Conservation (phyloP, 768 basidiomycete species). For the Coprinopsis strossmayeri region DNA sequence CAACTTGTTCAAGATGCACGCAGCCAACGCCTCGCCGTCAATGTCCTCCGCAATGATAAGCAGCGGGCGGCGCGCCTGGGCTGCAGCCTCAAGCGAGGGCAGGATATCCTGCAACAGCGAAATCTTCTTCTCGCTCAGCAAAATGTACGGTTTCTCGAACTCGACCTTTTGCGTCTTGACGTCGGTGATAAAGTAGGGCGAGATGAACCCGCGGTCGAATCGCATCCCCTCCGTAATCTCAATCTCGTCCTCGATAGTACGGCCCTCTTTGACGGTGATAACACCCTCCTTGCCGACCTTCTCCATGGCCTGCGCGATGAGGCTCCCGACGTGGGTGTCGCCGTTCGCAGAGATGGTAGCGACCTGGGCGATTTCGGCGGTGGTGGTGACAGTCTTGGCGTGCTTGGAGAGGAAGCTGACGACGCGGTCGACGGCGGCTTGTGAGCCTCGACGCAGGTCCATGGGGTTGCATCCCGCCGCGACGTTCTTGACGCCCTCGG, state of each 20-base stretch:
- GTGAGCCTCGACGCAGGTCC: slow-evolving; percentile 97
- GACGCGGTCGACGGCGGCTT: slow-evolving; percentile 94
- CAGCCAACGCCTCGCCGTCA: slow-evolving; percentile 96
- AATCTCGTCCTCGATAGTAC: slow-evolving; percentile 97
- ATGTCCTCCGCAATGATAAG: slow-evolving; percentile 97
- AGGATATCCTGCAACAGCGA: slow-evolving; percentile 92
- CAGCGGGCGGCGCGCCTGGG: slow-evolving; percentile 78
- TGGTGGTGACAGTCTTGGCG: slow-evolving; percentile 93
- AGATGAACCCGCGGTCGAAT: slow-evolving; percentile 98
- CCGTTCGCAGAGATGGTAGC: slow-evolving; percentile 88
- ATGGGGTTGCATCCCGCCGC: slow-evolving; percentile 99
- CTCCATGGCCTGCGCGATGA: slow-evolving; percentile 99
- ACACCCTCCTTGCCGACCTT: slow-evolving; percentile 99
- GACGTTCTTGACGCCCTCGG: slow-evolving; percentile 98
- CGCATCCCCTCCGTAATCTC: slow-evolving; percentile 99
- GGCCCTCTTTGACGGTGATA: slow-evolving; percentile 99
- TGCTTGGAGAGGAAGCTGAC: slow-evolving; percentile 84
- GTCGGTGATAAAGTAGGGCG: slow-evolving; percentile 97
- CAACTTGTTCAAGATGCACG: slow-evolving; percentile 98
- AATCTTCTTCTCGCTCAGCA: slow-evolving; percentile 98
- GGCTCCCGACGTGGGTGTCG: slow-evolving; percentile 84
- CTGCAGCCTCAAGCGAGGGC: slow-evolving; percentile 79
- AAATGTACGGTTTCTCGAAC: slow-evolving; percentile 92
- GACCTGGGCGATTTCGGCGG: slow-evolving; percentile 96
- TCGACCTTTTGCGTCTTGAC: slow-evolving; percentile 95